Conservation (phyloP, 148 eudicot species). For the Cornus controversa region DNA sequence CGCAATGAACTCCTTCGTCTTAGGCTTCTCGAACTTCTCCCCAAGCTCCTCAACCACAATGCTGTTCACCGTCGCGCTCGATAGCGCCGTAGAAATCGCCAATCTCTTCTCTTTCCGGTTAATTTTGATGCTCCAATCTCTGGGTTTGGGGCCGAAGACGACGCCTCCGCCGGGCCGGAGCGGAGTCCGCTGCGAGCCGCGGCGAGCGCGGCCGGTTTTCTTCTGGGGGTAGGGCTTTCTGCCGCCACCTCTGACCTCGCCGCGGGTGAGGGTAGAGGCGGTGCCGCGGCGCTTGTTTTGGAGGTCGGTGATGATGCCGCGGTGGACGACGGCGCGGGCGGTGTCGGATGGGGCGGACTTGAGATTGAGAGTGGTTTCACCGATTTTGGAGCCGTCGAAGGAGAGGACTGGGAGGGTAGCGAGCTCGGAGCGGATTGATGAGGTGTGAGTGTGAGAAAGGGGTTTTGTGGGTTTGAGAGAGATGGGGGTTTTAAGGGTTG, state of each 20-base stretch:
- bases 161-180: slow-evolving; percentile 91
- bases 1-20: slow-evolving; percentile 82
- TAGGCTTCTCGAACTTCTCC: slow-evolving; percentile 69
- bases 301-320: slow-evolving; percentile 76
- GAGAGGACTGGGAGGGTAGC: slow-evolving; percentile 79
- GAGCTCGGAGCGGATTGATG: slow-evolving; percentile 45
- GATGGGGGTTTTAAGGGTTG: slow-evolving; percentile 9
- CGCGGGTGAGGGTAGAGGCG: slow-evolving; percentile 92
- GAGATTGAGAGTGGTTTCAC: slow-evolving; percentile 66
- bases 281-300: slow-evolving; percentile 84
- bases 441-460: slow-evolving; percentile 12
- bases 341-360: slow-evolving; percentile 76
- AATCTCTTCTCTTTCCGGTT: slow-evolving; percentile 86
- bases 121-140: slow-evolving; percentile 84
- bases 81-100: slow-evolving; percentile 76
- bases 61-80: slow-evolving; percentile 52
- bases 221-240: slow-evolving; percentile 81
- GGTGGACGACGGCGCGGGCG: slow-evolving; percentile 98
- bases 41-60: slow-evolving; percentile 82
- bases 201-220: slow-evolving; percentile 84
- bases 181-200: slow-evolving; percentile 78
- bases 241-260: slow-evolving; percentile 88
- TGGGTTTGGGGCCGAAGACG: slow-evolving; percentile 85
- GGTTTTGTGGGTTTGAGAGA: slow-evolving; percentile 25
- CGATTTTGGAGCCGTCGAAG: slow-evolving; percentile 64